These are phyloP conservation scores for Persicaria tinctoria DNA, from an alignment of 148 eudicot species.

Conservation along the genomic window DNA sequence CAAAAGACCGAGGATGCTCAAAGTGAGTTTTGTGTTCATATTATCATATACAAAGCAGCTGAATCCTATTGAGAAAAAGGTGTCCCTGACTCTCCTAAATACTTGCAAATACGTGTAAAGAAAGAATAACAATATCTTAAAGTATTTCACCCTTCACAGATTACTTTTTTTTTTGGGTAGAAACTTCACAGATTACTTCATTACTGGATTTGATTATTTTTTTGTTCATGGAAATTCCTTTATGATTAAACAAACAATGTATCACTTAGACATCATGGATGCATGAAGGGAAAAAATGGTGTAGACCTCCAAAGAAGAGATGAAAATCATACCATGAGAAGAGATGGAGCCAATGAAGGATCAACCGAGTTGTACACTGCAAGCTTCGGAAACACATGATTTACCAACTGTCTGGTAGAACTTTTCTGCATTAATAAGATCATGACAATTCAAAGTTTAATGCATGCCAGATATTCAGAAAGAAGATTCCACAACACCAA, in stretches of 20 bases:
- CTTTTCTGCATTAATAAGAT: slow-evolving; percentile 54
- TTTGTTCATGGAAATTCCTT: not conserved
- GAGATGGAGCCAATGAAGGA: slow-evolving; percentile 96
- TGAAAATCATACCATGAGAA: slow-evolving; percentile 69
- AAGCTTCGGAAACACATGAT: slow-evolving; percentile 97
- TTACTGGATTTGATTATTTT: not conserved
- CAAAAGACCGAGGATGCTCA: not conserved
- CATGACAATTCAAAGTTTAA: not conserved
- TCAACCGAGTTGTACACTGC: slow-evolving; percentile 99
- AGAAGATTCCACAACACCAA: not conserved
- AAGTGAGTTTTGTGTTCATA: not conserved
- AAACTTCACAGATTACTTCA: not conserved
- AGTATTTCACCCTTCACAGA: not conserved
- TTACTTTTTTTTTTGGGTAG: not conserved
- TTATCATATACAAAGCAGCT: not conserved
- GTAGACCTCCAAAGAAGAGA: not conserved
- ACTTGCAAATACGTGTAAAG: not conserved
- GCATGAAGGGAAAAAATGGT: not conserved
- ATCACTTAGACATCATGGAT: not conserved
- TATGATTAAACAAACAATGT: not conserved
- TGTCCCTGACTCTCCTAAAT: not conserved
- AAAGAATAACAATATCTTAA: not conserved
- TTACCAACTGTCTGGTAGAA: slow-evolving; percentile 80
- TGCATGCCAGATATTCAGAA: not conserved
- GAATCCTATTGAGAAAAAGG: not conserved